phyloP scores from a whole-genome alignment of 371 early-diverging fungal species.

The Spraguea lophii region DNA sequence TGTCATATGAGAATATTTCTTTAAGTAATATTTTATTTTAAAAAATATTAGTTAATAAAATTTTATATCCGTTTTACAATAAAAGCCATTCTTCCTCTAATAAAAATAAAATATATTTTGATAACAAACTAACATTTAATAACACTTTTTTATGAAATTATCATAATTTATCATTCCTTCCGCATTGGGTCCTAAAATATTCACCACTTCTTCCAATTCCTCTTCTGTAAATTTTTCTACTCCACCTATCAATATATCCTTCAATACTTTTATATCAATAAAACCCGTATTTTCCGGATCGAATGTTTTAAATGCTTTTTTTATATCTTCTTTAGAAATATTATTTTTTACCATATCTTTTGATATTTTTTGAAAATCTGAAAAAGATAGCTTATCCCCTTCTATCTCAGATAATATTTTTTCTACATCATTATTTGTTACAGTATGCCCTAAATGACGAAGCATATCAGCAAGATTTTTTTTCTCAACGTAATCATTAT shows the following conservation, averaged over 20 bases:
- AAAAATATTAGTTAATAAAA: no score
- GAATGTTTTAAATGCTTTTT: constrained; percentile 18
- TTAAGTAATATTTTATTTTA: no score
- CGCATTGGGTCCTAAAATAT: constrained; percentile 26
- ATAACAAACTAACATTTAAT: no score
- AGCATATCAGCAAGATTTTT: constrained; percentile 1
- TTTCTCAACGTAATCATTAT: no score
- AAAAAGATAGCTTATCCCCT: constrained; percentile 3
- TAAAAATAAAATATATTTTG: no score
- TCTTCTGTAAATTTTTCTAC: constrained; percentile 8
- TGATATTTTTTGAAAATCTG: constrained; percentile 2
- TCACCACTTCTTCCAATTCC: constrained; percentile 27
- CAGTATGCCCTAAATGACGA: constrained; percentile 5
- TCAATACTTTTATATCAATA: constrained; percentile 16
- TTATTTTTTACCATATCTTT: constrained; percentile 7
- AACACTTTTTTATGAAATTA: no score
- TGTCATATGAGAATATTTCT: no score
- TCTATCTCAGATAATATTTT: background rate
- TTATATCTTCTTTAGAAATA: constrained; percentile 18
- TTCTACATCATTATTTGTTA: constrained; percentile 4
- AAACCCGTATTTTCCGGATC: constrained; percentile 27
- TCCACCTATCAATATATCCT: constrained; percentile 21
- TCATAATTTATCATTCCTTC: no score
- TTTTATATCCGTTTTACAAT: no score
- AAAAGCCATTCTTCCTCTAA: no score